Base-by-base conservation (phyloP, 495 filamentous ascomycete genomes). In the Hyaloscypha finlandica region DNA sequence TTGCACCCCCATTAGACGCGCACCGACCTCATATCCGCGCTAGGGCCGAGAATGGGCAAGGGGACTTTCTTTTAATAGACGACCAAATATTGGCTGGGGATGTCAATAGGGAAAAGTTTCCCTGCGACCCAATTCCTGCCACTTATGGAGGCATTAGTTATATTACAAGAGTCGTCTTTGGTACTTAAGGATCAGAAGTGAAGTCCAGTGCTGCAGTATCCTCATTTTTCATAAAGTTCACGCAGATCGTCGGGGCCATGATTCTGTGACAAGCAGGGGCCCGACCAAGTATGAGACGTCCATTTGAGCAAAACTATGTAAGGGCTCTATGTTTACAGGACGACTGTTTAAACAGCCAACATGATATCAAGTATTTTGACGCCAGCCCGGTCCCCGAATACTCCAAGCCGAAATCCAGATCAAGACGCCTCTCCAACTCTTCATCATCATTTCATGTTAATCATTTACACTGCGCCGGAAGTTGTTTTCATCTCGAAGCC, bases 401-500 rank as follows among this genome's bases (percentile, higher is more conserved):
- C 60, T 53, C 60, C 60, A 53, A 52, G 3, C 35, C 19, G 54
- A 54, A 61, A 55, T 55, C 67, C 67, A 63, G 19, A 61, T 53
- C 51, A 59, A 48, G 5, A 53, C n/a, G 42, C 56, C 59, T 35
- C 56, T 32, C 56, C 8, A 25, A 56, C 20, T 57, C 55, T 22
- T 61, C 55, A 35, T 67, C 65, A 64, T 71, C 61, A 70, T 74
- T 67, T 68, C 69, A 48, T 71, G 29, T 60, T 54, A 22, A 63
- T 74, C 70, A 68, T 71, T 19, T 72, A 72, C 64, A 74, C 39
- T 60, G 20, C 45, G 2, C 32, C 6, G 53, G 32, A 32, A 8
- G 32, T 11, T 59, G n/a, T 51, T 22, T 48, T 51, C 66, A 72
- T 52, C 68, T 66, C 35, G 68, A 71, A 4, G 60, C 79, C 57